Conservation (phyloP, 495 filamentous ascomycete genomes). For the Aspergillus cristatus region DNA sequence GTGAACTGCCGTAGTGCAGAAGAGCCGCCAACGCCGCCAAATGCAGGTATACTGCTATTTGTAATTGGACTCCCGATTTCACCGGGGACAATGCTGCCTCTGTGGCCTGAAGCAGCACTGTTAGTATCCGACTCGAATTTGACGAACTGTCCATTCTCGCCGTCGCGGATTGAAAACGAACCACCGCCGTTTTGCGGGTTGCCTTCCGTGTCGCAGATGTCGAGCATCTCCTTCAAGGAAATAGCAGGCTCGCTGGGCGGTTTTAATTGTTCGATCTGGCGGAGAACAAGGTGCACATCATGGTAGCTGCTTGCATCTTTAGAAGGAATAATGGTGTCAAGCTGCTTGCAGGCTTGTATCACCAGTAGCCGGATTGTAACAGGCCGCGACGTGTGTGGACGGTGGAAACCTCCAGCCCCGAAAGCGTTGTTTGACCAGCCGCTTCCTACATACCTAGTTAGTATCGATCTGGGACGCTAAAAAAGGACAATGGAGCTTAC, state of each 20-base stretch:
- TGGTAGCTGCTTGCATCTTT: slow-evolving; percentile 47
- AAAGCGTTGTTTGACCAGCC: slow-evolving; percentile 48
- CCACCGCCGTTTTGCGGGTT: slow-evolving; percentile 83
- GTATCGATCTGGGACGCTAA: neutral
- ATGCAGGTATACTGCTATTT: slow-evolving; percentile 32
- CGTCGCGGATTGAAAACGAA: slow-evolving; percentile 56
- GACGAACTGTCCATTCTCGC: slow-evolving; percentile 45
- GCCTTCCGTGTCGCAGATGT: slow-evolving; percentile 86
- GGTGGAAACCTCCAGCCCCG: slow-evolving; percentile 33
- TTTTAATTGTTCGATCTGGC: slow-evolving; percentile 54
- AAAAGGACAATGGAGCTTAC: slow-evolving; percentile 14
- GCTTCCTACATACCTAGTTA: slow-evolving; percentile 26
- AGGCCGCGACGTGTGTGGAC: slow-evolving; percentile 41
- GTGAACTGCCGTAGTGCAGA: slow-evolving; percentile 33
- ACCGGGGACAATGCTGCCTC: slow-evolving; percentile 35
- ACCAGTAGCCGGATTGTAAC: slow-evolving; percentile 48
- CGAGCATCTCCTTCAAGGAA: slow-evolving; percentile 63
- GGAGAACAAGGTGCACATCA: slow-evolving; percentile 54
- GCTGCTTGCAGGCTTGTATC: slow-evolving; percentile 51
- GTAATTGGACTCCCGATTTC: slow-evolving; percentile 45
- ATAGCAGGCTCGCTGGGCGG: slow-evolving; percentile 48
- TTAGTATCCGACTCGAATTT: slow-evolving; percentile 50
- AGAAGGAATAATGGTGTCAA: slow-evolving; percentile 31
- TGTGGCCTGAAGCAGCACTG: slow-evolving; percentile 28
- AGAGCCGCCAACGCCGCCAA: slow-evolving; percentile 30